These are phyloP conservation scores for Elongisporangium anandrum DNA, from an alignment of 352 stramenopile genomes.

Conservation along the genomic window DNA sequence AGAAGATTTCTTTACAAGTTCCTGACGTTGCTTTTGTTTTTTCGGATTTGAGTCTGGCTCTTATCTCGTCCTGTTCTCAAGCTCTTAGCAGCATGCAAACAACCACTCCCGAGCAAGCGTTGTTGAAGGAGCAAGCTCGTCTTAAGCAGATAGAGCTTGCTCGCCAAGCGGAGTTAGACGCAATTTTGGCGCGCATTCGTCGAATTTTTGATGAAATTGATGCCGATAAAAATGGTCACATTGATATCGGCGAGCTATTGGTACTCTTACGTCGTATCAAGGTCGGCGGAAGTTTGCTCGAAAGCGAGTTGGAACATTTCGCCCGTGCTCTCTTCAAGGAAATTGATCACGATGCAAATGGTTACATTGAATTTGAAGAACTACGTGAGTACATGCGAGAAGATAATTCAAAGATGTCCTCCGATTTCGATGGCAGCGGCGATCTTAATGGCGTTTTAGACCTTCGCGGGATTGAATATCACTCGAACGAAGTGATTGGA, in stretches of 20 bases:
- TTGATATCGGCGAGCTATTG: conserved; percentile 60
- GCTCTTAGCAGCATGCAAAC: conserved; percentile 45
- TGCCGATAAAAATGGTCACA: conserved; percentile 55
- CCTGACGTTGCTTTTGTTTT: conserved; percentile 61
- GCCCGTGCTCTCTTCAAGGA: conserved; percentile 74
- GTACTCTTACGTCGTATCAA: conserved; percentile 60
- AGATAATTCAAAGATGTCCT: conserved; percentile 16
- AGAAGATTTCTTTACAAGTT: conserved; percentile 53
- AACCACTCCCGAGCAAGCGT: conserved; percentile 58
- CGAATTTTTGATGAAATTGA: conserved; percentile 73
- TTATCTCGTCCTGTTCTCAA: conserved; percentile 51
- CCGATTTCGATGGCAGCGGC: conserved; percentile 40
- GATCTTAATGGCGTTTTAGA: conserved; percentile 56
- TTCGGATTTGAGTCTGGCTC: conserved; percentile 62
- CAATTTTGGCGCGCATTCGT: conserved; percentile 45
- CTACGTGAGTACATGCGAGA: conserved; percentile 79
- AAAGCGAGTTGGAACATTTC: conserved; percentile 63
- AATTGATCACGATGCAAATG: conserved; percentile 91
- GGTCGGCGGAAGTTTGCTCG: conserved; percentile 54
- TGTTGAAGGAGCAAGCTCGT: conserved; percentile 45
- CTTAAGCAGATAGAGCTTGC: conserved; percentile 48
- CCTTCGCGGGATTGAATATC: conserved; percentile 62
- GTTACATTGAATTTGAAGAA: conserved; percentile 94
- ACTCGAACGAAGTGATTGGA: conserved; percentile 56
- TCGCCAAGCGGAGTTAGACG: conserved; percentile 48